Evolutionary conservation across 2,329 filamentous ascomycete genomes (phyloP), one percentile per base, ranked within the genome.

Genomic region (Graphiopsis chlorocephala): DNA sequence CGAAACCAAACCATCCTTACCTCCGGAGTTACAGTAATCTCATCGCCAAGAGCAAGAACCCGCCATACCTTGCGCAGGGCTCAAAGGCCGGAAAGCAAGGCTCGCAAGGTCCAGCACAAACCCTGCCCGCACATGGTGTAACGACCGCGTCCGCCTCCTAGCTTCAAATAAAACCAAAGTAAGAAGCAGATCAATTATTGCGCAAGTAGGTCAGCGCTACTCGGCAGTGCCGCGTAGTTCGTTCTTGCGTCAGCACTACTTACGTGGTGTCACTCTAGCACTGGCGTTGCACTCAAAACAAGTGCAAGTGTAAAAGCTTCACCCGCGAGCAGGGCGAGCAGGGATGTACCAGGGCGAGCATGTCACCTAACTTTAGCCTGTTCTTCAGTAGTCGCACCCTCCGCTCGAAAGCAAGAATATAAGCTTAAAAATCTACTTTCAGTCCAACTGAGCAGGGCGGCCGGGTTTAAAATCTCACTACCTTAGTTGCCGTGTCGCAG

Each of bases 331-430:
- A n/a, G 20, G 38, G 38, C 38, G 38, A 45, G 38, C 38, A 45
- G 17, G 38, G 38, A 45, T 45, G 2, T 45, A 10, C 38, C n/a
- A 45, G 38, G 38, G n/a, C 5, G 38, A 45, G 10, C n/a, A 20
- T 4, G 38, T 20, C n/a, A 45, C n/a, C n/a, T 45, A 45, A 6
- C n/a, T 20, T 20, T 45, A 45, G 38, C 38, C 20, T 8, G 38
- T 12, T 8, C n/a, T 4, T 20, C 10, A 45, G 12, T 4, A 11
- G 38, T 45, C 38, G n/a, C n/a, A n/a, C n/a, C n/a, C n/a, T n/a
- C n/a, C n/a, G 38, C 38, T 45, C 38, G n/a, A 42, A 61, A 52
- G 45, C 28, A 17, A 53, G 31, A 61, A 52, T 52, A 53, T 61
- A 61, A 61, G 59, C 59, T 61, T 61, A 61, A 52, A 28, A 20